Conservation (phyloP, 1,284 basidiomycete species). For the Ceratobasidium sp. region DNA sequence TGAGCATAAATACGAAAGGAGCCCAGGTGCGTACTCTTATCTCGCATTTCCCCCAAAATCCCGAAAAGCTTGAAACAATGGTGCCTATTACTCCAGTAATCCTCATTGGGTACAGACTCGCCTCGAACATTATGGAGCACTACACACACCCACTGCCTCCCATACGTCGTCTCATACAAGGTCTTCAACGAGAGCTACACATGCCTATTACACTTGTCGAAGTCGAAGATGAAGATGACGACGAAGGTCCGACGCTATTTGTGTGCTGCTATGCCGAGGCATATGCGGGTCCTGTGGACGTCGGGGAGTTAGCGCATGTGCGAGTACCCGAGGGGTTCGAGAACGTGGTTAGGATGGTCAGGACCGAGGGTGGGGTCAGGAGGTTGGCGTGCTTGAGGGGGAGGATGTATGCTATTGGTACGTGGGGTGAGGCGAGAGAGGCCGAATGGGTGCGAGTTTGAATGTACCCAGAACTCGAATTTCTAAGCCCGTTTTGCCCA, state of each 20-base stretch:
- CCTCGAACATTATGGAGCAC: conserved; percentile 14
- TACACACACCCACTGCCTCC: conserved; percentile 31
- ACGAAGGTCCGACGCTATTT: conserved; percentile 25
- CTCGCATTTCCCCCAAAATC: too few species aligned
- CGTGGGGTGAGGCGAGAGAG: neutral
- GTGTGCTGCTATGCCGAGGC: conserved; percentile 30
- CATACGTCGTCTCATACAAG: neutral
- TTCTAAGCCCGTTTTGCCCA: too few species aligned
- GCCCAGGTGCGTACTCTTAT: too few species aligned
- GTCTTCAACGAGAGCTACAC: conserved; percentile 24
- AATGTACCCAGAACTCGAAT: neutral
- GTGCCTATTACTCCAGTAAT: neutral
- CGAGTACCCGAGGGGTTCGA: conserved; percentile 15
- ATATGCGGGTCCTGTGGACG: neutral
- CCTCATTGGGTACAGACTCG: conserved; percentile 30
- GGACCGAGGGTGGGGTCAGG: conserved; percentile 5
- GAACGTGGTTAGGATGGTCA: conserved; percentile 11
- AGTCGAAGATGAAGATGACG: conserved; percentile 36
- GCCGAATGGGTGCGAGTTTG: neutral
- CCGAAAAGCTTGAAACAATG: too few species aligned
- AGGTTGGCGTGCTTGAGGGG: conserved; percentile 30
- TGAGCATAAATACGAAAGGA: too few species aligned
- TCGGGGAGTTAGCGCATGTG: conserved; percentile 5
- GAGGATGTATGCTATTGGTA: conserved; percentile 19
- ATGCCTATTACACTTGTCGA: conserved; percentile 24